Conservation (phyloP, 306 rosid genomes). For the Gastrolobium bilobum region DNA sequence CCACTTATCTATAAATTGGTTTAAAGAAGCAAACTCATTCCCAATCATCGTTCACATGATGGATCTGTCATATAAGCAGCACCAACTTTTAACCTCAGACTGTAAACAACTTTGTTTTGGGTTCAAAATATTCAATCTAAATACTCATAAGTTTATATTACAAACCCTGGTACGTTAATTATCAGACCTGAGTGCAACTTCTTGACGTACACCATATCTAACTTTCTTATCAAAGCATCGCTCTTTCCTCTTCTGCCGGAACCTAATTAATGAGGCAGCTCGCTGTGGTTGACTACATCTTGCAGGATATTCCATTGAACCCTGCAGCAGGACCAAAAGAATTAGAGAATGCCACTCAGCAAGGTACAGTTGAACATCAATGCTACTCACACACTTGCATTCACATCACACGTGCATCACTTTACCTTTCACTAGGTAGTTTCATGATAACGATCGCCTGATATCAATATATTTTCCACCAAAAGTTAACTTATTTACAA, state of each 20-base stretch:
- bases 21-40: conserved; percentile 21
- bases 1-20: not conserved
- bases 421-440: conserved; percentile 15
- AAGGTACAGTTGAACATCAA: not conserved
- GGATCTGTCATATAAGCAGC: conserved; percentile 10
- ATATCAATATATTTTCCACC: conserved; percentile 16
- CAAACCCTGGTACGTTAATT: conserved; percentile 22
- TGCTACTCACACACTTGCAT: not conserved
- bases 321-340: conserved; percentile 56
- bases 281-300: conserved; percentile 84
- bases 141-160: conserved; percentile 18
- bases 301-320: conserved; percentile 63
- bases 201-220: conserved; percentile 92
- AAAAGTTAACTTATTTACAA: conserved; percentile 5
- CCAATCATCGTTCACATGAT: conserved; percentile 18
- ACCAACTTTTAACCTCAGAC: conserved; percentile 30
- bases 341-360: conserved; percentile 36
- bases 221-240: conserved; percentile 96
- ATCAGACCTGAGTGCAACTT: conserved; percentile 94
- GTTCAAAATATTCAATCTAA: conserved; percentile 10
- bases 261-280: conserved; percentile 87
- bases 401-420: not conserved
- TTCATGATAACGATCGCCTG: not conserved
- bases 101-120: not conserved
- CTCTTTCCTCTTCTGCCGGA: conserved; percentile 91